phyloP scores from a whole-genome alignment of 192 early-diverging fungal species.

The Chytriomyces sp. region DNA sequence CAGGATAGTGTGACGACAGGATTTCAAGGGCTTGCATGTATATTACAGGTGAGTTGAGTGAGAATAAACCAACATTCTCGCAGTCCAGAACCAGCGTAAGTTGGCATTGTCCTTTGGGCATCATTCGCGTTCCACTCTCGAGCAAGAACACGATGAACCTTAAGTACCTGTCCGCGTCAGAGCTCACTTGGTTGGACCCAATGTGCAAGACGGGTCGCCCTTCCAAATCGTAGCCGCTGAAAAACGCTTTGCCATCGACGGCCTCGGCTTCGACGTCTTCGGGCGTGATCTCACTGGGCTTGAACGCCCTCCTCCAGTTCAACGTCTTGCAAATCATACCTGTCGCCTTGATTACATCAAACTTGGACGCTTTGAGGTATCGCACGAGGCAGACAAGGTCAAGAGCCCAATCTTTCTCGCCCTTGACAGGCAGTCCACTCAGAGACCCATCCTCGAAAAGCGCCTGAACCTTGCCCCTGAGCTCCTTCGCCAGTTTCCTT shows the following conservation, averaged over 20 bases:
- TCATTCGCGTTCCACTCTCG: too few species aligned
- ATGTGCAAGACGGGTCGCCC: constrained; percentile 74
- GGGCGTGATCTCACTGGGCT: constrained; percentile 69
- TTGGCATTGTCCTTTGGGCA: too few species aligned
- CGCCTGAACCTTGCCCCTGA: too few species aligned
- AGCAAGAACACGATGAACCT: constrained; percentile 79
- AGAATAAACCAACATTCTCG: too few species aligned
- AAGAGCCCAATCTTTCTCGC: constrained; percentile 12
- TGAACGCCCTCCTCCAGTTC: constrained; percentile 51
- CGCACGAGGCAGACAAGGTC: neutral
- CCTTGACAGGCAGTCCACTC: too few species aligned
- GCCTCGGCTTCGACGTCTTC: constrained; percentile 75
- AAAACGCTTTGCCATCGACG: constrained; percentile 77
- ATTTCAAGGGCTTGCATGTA: too few species aligned
- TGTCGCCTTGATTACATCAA: constrained; percentile 30
- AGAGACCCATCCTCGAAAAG: too few species aligned
- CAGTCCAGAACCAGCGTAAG: too few species aligned
- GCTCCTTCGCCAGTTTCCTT: too few species aligned
- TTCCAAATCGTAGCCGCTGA: constrained; percentile 76
- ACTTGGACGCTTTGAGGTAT: constrained; percentile 69
- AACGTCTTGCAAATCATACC: neutral
- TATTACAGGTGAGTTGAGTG: too few species aligned
- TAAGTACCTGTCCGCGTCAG: constrained; percentile 64
- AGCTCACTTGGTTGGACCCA: constrained; percentile 64
- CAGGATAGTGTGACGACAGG: too few species aligned